Conservation (phyloP, 345 rosid species). For the Turnera subulata region DNA sequence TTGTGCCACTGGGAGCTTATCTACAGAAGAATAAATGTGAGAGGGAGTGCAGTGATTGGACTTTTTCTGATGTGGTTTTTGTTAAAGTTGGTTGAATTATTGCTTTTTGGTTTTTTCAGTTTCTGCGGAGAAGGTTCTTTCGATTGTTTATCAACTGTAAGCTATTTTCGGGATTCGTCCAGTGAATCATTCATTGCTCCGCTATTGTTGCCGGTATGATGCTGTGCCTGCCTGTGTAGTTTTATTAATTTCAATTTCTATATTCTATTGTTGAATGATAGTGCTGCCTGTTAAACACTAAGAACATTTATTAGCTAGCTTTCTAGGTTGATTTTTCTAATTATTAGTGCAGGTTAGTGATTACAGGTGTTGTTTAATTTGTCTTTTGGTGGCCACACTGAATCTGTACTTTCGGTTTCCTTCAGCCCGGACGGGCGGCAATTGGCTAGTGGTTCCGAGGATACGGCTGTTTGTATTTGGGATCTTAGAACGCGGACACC, state of each 20-base stretch:
- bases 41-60: not conserved
- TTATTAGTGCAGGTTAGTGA: not conserved
- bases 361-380: not conserved
- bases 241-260: too few species aligned
- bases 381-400: slow-evolving; percentile 58
- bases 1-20: slow-evolving; percentile 59
- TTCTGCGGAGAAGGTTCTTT: slow-evolving; percentile 86
- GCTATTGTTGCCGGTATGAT: slow-evolving; percentile 82
- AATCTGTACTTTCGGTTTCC: slow-evolving; percentile 92
- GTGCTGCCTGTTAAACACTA: too few species aligned
- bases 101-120: slow-evolving; percentile 64
- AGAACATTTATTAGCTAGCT: too few species aligned
- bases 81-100: slow-evolving; percentile 4
- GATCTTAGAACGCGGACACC: slow-evolving; percentile 93
- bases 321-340: slow-evolving; percentile 2
- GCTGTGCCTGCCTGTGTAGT: not conserved
- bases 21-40: slow-evolving; percentile 77
- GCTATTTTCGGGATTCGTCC: slow-evolving; percentile 92
- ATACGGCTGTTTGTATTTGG: slow-evolving; percentile 91
- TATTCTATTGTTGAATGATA: too few species aligned
- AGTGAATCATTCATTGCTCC: slow-evolving; percentile 75
- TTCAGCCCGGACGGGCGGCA: slow-evolving; percentile 98
- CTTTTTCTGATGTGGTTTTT: not conserved
- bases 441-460: slow-evolving; percentile 98
- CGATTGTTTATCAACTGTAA: slow-evolving; percentile 91